Conservation (phyloP, 371 early-diverging fungal genomes). For the Syncephalastrum sp. region DNA sequence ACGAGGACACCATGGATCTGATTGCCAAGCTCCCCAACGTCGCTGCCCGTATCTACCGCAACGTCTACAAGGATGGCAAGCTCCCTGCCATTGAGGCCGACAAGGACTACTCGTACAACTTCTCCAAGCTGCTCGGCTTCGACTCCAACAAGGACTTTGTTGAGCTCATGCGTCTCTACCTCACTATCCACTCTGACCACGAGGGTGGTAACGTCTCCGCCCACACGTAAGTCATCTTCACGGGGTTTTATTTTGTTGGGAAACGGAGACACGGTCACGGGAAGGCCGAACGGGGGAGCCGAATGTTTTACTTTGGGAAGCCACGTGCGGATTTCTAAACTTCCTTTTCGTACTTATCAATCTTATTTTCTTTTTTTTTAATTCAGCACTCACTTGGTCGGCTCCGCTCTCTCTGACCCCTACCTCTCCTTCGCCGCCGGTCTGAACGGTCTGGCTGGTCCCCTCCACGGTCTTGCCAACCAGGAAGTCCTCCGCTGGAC, state of each 20-base stretch:
- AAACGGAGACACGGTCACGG: not conserved
- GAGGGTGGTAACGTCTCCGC: constrained; percentile 99
- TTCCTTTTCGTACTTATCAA: constrained; percentile 1
- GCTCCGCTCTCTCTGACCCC: constrained; percentile 96
- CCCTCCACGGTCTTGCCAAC: constrained; percentile 99
- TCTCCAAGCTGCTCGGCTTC: constrained; percentile 92
- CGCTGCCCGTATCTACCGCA: constrained; percentile 98
- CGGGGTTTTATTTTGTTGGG: constrained; percentile 2
- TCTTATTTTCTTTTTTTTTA: not conserved
- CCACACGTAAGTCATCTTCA: constrained; percentile 63
- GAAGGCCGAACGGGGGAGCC: constrained; percentile 1
- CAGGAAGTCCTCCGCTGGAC: constrained; percentile 99
- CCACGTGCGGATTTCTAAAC: not conserved
- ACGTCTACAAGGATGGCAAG: constrained; percentile 97
- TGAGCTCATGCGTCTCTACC: constrained; percentile 97
- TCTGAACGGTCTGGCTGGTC: constrained; percentile 98
- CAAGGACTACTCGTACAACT: constrained; percentile 94
- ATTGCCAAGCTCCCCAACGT: constrained; percentile 97
- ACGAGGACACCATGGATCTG: constrained; percentile 96
- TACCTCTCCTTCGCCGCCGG: constrained; percentile 97
- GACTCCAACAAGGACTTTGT: constrained; percentile 85
- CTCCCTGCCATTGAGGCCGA: constrained; percentile 77
- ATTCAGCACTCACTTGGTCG: constrained; percentile 87
- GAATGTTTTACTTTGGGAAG: constrained; percentile 2
- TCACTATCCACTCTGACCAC: constrained; percentile 99